These are phyloP conservation scores for Ustilago crameri DNA, from an alignment of 1,284 basidiomycete genomes.

Conservation along the genomic window DNA sequence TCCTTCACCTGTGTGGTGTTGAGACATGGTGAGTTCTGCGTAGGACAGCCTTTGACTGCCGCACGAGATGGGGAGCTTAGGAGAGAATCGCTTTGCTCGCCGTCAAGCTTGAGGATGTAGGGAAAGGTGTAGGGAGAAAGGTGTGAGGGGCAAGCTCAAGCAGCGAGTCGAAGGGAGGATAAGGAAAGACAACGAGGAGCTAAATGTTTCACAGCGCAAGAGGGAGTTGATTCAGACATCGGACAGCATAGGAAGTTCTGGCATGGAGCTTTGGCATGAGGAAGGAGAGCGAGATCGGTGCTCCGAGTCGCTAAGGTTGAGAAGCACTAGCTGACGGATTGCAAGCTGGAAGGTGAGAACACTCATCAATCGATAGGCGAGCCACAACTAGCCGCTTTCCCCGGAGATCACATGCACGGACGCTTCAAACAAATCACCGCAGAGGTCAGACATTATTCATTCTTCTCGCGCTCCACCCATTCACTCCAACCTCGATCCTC, in stretches of 20 bases:
- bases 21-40: constrained; percentile 34
- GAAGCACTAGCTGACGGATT: not conserved
- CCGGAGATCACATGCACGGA: not conserved
- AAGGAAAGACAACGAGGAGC: not conserved
- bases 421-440: not conserved
- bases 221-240: no score
- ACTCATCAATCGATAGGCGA: constrained; percentile 15
- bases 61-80: no score
- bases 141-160: constrained; percentile 4
- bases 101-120: constrained; percentile 2
- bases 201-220: not conserved
- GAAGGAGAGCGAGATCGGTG: constrained; percentile 14
- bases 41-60: no score
- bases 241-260: no score
- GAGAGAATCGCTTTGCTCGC: not conserved
- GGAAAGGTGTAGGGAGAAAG: not conserved
- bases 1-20: constrained; percentile 55
- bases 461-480: no score
- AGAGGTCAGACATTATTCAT: no score
- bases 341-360: not conserved
- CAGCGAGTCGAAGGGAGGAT: constrained; percentile 2
- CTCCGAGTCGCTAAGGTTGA: not conserved
- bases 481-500: not conserved
- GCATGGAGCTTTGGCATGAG: no score
- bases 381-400: not conserved